Percentiles rank a stretch among this genome's conserved stretches.
phyloP scores from a whole-genome alignment of 2,329 filamentous ascomycete species.

The Aspergillus pseudoviridinutans region DNA sequence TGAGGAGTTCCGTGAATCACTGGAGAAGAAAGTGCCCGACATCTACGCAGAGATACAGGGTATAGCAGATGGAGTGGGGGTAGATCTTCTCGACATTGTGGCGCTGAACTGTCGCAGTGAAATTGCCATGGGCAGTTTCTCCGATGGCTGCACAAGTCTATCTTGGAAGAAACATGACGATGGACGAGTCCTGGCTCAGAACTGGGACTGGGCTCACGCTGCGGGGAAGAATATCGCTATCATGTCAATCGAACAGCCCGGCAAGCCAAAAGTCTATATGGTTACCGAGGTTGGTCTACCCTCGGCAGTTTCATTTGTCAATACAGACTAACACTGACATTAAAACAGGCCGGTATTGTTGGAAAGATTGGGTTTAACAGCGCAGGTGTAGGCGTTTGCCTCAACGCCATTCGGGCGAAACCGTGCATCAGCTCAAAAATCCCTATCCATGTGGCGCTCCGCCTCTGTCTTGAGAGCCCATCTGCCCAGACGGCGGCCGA shows the following conservation, averaged over 20 bases:
- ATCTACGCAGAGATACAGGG: slow-evolving; percentile 48
- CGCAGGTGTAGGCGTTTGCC: slow-evolving; percentile 53
- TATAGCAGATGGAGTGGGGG: slow-evolving; percentile 50
- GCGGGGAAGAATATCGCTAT: slow-evolving; percentile 53
- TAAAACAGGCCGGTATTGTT: slow-evolving; percentile 48
- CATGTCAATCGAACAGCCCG: slow-evolving; percentile 43
- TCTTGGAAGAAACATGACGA: slow-evolving; percentile 44
- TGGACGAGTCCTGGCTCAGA: slow-evolving; percentile 48
- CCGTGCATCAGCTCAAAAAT: slow-evolving; percentile 51
- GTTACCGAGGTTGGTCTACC: slow-evolving; percentile 44
- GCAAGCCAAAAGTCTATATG: slow-evolving; percentile 51
- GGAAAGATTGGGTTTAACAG: slow-evolving; percentile 65
- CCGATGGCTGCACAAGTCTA: slow-evolving; percentile 56
- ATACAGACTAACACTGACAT: background rate
- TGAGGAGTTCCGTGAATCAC: slow-evolving; percentile 44
- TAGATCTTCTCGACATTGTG: slow-evolving; percentile 50
- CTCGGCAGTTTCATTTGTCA: too few species aligned
- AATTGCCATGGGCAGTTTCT: slow-evolving; percentile 55
- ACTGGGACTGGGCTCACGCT: slow-evolving; percentile 56
- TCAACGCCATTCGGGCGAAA: slow-evolving; percentile 59
- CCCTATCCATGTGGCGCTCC: slow-evolving; percentile 60
- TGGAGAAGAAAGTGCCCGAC: slow-evolving; percentile 36
- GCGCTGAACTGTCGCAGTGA: slow-evolving; percentile 59
- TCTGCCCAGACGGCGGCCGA: slow-evolving; percentile 46
- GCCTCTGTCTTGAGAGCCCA: slow-evolving; percentile 51